Base-by-base conservation (phyloP, 2,329 filamentous ascomycete genomes). In the Claviceps arundinis region DNA sequence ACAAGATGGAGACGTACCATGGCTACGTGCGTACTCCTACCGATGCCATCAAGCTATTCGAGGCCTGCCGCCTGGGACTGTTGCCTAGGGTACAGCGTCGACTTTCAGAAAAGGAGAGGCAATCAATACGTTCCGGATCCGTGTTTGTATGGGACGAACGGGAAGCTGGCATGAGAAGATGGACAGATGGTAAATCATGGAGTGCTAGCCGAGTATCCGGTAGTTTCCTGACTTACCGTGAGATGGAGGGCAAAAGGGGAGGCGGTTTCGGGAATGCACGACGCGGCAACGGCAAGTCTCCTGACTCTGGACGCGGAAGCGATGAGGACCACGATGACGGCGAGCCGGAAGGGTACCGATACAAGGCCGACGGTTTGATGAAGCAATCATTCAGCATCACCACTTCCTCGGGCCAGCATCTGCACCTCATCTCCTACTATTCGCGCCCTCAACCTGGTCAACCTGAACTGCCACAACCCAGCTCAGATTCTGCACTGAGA, bases 361-460 rank as follows among this genome's bases (percentile, higher is more conserved):
- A 95, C 71, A 98, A 96, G 75, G 87, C 85, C 9, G 93, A 98
- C 62, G 93, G 93, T 0, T 78, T 98, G 4, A 96, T 97, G 89
- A 98, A 98, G 78, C 93, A 98, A 70, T 97, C 93, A 0, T 98
- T 97, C 76, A 97, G 91, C 71, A 97, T 98, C 70, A 96, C 90
- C 22, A 97, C 93, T 1, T 89, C 87, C 1, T 83, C 77, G 40
- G 62, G 89, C 58, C 89, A 96, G 62, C 93, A 97, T 65, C 81
- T 98, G 2, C 93, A 98, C 70, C 78, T 98, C 50, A 98, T 98
- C 70, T 96, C 91, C 61, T 98, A 98, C 72, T 97, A 90, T 69
- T 86, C 89, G 3, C 80, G 90, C 52, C 87, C 87, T 30, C 82
- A 88, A 54, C 81, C 86, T 3, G 80, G 81, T 37, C 77, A 83